Evolutionary conservation across 202 grass and related monocot species (phyloP).

Genomic region (Schoenoplectus tabernaemontani): DNA sequence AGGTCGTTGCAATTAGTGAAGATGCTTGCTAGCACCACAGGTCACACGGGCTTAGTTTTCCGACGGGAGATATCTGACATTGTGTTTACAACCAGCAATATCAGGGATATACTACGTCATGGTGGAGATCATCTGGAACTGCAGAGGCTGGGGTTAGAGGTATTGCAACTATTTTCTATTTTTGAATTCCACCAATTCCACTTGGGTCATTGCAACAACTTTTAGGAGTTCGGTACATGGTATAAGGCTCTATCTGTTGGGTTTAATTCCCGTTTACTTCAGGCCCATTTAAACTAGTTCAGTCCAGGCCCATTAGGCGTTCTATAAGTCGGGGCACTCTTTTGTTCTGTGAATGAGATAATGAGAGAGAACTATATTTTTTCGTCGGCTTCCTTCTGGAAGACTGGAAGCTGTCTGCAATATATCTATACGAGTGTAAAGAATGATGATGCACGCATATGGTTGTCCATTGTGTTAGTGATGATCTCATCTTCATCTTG

Average conservation of each 20-base stretch:
- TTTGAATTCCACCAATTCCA: neutral
- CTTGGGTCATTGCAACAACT: neutral
- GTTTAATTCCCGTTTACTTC: neutral
- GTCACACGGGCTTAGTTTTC: slow-evolving; percentile 42
- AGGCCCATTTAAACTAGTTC: neutral
- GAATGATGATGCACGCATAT: no score
- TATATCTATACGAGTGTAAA: no score
- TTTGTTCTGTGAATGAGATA: neutral
- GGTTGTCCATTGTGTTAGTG: no score
- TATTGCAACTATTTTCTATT: slow-evolving; percentile 44
- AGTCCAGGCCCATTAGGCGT: neutral
- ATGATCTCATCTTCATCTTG: no score
- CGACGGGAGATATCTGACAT: slow-evolving; percentile 55
- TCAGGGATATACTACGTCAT: slow-evolving; percentile 52
- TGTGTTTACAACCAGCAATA: slow-evolving; percentile 79
- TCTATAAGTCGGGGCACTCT: no score
- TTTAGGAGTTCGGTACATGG: no score
- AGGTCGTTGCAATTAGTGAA: slow-evolving; percentile 68
- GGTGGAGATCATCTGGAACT: slow-evolving; percentile 30
- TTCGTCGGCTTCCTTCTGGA: no score
- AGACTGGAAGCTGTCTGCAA: no score
- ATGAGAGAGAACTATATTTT: neutral
- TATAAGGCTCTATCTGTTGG: neutral
- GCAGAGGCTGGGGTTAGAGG: slow-evolving; percentile 51
- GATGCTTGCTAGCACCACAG: slow-evolving; percentile 58